Evolutionary conservation across 176 grass and related monocot genomes (phyloP), one percentile per base, ranked within the genome.

Genomic region (Microstegium vimineum): DNA sequence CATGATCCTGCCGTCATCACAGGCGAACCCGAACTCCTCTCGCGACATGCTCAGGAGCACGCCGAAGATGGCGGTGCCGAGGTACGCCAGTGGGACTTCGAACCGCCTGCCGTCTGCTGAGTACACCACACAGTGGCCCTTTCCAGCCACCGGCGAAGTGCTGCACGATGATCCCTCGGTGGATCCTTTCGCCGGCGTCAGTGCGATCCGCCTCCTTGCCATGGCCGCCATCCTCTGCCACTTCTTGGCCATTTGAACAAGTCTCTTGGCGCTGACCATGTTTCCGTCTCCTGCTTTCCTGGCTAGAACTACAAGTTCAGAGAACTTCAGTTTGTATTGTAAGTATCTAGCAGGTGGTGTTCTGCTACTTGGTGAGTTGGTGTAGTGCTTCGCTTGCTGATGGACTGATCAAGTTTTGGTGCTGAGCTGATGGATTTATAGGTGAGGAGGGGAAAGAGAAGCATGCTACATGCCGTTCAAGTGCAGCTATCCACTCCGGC

Each of bases 61-160:
- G 7, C 15, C 6, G 10, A 94, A 78, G 69, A 94, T 17, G 3
- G 6, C 20, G 2, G 31, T 87, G 30, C 62, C 34, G 2, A 92
- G 89, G 36, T 73, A 92, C 1, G 63, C 17, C 47, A 94, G 42
- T 0, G 87, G 92, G 27, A 92, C 86, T 82, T 90, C 83, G 0
- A 94, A 92, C 31, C 84, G 72, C 43, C 7, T 71, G 4, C 81
- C 54, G 0, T 91, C 81, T 0, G 52, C 36, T 0, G 77, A 89
- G 81, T 94, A 92, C 69, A 94, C 46, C 6, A 89, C 18, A 5
- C 83, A 85, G 59, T 92, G 81, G 28, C 85, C 90, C 54, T 87
- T 90, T 3, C 69, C 74, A 2, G 84, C 78, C 16, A 89, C 36
- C 1, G 60, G 0, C 8, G 54, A 40, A 4, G 59, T 30, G 66